Evolutionary conservation across 176 grass and related monocot species (phyloP).

Genomic region (Ensete ventricosum): DNA sequence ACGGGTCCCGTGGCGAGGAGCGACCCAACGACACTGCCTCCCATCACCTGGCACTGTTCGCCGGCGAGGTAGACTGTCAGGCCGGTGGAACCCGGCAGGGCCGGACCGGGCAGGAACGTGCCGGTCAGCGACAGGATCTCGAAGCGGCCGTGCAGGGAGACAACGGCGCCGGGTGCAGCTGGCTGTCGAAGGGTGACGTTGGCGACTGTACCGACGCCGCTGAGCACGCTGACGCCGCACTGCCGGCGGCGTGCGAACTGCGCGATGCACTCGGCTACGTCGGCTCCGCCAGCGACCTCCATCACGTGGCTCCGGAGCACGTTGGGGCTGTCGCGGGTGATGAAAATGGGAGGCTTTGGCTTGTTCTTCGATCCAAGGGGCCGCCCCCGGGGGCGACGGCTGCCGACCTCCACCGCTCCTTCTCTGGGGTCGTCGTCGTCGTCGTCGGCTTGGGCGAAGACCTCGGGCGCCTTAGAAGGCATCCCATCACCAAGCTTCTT

Average conservation of each 20-base stretch:
- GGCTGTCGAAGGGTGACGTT: constrained; percentile 22
- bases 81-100: constrained; percentile 4
- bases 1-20: constrained; percentile 5
- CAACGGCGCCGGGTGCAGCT: not conserved
- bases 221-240: constrained; percentile 22
- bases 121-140: constrained; percentile 19
- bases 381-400: constrained; percentile 2
- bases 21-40: constrained; percentile 13
- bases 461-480: not conserved
- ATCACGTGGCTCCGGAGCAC: constrained; percentile 20
- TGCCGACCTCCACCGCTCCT: constrained; percentile 6
- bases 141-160: constrained; percentile 15
- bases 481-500: not conserved
- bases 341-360: constrained; percentile 13
- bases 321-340: constrained; percentile 25
- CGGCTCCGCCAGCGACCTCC: constrained; percentile 10
- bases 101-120: constrained; percentile 14
- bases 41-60: constrained; percentile 19
- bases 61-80: constrained; percentile 19
- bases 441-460: not conserved
- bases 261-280: constrained; percentile 14
- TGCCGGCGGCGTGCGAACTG: constrained; percentile 21
- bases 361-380: constrained; percentile 20
- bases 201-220: constrained; percentile 12
- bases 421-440: constrained; percentile 5